Base-by-base conservation (phyloP, 1,284 basidiomycete genomes). In the Sparassis latifolia region DNA sequence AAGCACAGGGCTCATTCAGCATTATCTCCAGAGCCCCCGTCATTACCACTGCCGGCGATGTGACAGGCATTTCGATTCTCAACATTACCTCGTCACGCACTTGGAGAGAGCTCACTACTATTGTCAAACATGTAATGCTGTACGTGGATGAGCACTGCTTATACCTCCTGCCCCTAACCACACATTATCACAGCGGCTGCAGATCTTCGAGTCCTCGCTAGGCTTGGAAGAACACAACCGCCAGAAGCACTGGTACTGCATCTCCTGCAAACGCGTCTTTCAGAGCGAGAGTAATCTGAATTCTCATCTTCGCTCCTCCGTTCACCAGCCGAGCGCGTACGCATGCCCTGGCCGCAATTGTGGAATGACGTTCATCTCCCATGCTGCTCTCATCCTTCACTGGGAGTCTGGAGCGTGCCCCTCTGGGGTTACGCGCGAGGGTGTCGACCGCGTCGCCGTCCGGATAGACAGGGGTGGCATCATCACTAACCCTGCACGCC, bases 171-270 rank as follows among this genome's bases (percentile, higher is more conserved):
- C 20, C 20, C 20, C 20, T 20, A 20, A 20, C 20, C 20, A 20
- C 20, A 20, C 20, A 20, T 20, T 20, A 20, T 20, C 35, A 6
- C 32, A 10, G 28, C 10, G 7, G 20, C 31, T 30, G 3, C 42
- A 53, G 52, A 42, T 63, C 33, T 79, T 79, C 62, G 50, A 54
- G 38, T 70, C 58, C 33, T 65, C 61, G 0, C 4, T 43, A 3
- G 75, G 70, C 1, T 60, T 79, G 31, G 58, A 69, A 20, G 69
- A 78, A 52, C 81, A 84, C 56, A 69, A 72, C 50, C 65, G 72
- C 6, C 72, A 78, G 58, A 66, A 59, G 27, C 81, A 83, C 38
- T 35, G 28, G n/a, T 81, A 78, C 55, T 84, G 82, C 50, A 45
- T 20, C 2, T 29, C 58, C 0, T 84, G 81, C 62, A 58, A 62